These are phyloP conservation scores for Sporothrix pallida DNA, from an alignment of 2,329 filamentous ascomycete genomes.

Conservation along the genomic window DNA sequence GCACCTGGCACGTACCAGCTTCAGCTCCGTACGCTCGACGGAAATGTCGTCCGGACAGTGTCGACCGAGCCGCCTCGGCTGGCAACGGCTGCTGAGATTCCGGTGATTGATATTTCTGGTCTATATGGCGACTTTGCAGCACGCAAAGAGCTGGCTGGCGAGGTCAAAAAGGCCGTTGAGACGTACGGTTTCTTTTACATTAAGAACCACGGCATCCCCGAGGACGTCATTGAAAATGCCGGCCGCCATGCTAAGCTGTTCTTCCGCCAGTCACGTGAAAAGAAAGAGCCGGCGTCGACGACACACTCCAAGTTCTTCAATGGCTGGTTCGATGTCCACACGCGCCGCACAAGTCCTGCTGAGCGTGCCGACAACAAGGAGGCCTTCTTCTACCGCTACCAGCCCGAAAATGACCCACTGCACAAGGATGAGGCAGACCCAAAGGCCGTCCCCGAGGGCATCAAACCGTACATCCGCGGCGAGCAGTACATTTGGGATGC, in stretches of 20 bases:
- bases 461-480: slow-evolving; percentile 30
- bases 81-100: slow-evolving; percentile 53
- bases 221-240: slow-evolving; percentile 33
- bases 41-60: slow-evolving; percentile 48
- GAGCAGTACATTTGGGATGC: slow-evolving; percentile 40
- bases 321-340: slow-evolving; percentile 37
- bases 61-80: slow-evolving; percentile 47
- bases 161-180: slow-evolving; percentile 5
- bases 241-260: slow-evolving; percentile 34
- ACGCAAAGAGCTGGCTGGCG: slow-evolving; percentile 35
- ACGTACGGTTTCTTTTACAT: slow-evolving; percentile 41
- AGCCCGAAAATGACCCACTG: slow-evolving; percentile 38
- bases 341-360: slow-evolving; percentile 37
- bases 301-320: slow-evolving; percentile 34
- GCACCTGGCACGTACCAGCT: slow-evolving; percentile 19
- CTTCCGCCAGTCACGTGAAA: slow-evolving; percentile 37
- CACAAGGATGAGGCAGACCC: slow-evolving; percentile 22
- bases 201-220: slow-evolving; percentile 40
- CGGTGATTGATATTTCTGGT: slow-evolving; percentile 57
- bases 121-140: slow-evolving; percentile 45
- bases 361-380: slow-evolving; percentile 40
- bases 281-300: slow-evolving; percentile 38
- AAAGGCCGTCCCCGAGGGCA: neutral
- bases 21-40: slow-evolving; percentile 43
- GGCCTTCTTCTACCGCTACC: slow-evolving; percentile 40